Evolutionary conservation across 2,329 filamentous ascomycete species (phyloP), one percentile per base, ranked within the genome.

Genomic region (Beauveria australis): DNA sequence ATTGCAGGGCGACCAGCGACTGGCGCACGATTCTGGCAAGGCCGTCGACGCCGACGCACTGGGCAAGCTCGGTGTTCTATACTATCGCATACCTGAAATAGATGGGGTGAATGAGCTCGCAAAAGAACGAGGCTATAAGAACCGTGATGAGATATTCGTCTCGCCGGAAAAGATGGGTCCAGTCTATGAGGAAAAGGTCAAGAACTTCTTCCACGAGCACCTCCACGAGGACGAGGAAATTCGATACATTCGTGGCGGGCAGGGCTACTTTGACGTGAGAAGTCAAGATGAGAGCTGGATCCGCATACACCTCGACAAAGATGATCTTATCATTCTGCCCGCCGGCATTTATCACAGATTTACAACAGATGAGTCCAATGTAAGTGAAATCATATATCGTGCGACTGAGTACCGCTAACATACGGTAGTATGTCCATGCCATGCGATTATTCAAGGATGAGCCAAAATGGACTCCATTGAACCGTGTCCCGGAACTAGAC

Each of bases 191-290:
- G 84, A 89, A 64, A 97, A 97, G 75, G 91, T 99, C 64, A 92
- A 91, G 78, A 85, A 76, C 66, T 99, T 99, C 79, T 99, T 97
- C 78, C 74, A 89, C 68, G 94, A 99, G 80, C 94, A 99, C 74
- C 75, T 99, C 68, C 94, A 99, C 72, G 94, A 99, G 78, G 94
- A 99, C 67, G 94, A 99, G 78, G 94, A 99, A 81, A 99, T 99
- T 66, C 82, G 94, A 53, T 99, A 97, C 70, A 92, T 99, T 66
- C 81, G 91, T 37, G 92, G 88, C 63, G 94, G 94, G 0, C 83
- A 84, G 60, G 94, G 94, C 0, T 99, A 89, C 74, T 99, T 99
- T 72, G 94, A 99, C 75, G 92, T 99, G 3, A 81, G 94, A 53
- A 88, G 85, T 69, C 80, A 89, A 73, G 84, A 83, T 22, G 93